Base-by-base conservation (phyloP, 2,329 filamentous ascomycete genomes). In the Metarhizium album region DNA sequence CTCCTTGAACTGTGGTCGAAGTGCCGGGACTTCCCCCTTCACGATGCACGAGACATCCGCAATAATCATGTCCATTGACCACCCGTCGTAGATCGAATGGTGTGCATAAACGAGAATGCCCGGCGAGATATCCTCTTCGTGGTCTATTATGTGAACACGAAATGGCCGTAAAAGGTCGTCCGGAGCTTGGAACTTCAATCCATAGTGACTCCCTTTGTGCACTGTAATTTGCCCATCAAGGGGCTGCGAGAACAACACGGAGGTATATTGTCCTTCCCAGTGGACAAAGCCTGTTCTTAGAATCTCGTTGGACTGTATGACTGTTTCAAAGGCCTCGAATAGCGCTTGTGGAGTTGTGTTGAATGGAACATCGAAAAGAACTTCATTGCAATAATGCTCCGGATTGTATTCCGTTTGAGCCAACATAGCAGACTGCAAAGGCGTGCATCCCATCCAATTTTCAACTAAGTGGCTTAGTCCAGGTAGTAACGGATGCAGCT, bases 1-100 rank as follows among this genome's bases (percentile, higher is more conserved):
- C 0, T 75, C 61, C 0, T 72, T 68, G 58, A 87, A 95, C 24
- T 81, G 73, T 1, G 80, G 78, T 27, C 83, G 73, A 1, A 58
- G 42, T 0, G 56, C 37, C 1, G 69, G 54, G 4, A 47, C 14
- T 1, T 54, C 49, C 8, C 63, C 61, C 27, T 48, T 47, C 0
- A 86, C 59, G 1, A 85, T 56, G 0, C 59, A 60, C 3, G 76
- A 72, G 4, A 95, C 68, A 62, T 95, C 88, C 24, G 75, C 69
- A 14, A 87, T 58, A 0, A 94, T 66, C 29, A 91, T 71, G 48
- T 95, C 86, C 61, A 90, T 76, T 0, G 89, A 90, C 90, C 90
- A 96, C n/a, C 90, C 90, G 64, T 96, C 90, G 61, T 95, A 96
- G 1, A 94, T 64, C 1, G 87, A 82, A 66, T 96, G 90, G 62